Evolutionary conservation across 192 early-diverging fungal species (phyloP), one percentile per base, ranked within the genome.

Genomic region (Gamsiella multidivaricata): DNA sequence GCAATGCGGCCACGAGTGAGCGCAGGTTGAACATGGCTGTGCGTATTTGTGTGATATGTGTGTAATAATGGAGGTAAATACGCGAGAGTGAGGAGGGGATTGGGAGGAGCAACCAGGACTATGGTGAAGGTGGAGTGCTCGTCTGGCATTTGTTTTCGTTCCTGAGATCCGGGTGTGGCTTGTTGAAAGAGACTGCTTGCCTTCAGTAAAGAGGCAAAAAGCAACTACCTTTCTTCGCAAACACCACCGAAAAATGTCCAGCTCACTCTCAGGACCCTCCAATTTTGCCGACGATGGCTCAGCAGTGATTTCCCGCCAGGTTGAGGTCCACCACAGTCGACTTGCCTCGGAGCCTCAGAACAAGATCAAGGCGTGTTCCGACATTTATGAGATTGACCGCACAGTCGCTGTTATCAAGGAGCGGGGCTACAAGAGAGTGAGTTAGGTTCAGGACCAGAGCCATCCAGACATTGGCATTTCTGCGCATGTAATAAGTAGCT

Each of bases 241-340:
- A 42, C 9, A 29, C 41, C 39, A 14, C 17, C 31, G 18, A n/a
- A 33, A 34, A 37, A 80, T 75, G 65, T 63, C 69, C n/a, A 64
- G 53, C 39, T 69, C 73, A 34, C 81, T 88, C 43, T 69, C 62
- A 45, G 89, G 89, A 46, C 87, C 89, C 10, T 80, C 87, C 51
- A 81, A 79, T 15, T 90, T 92, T 70, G 84, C 86, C 26, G 86
- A 92, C 74, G 91, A 94, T 56, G 92, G 93, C 5, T 81, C 83
- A 47, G 57, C 85, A 0, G 89, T 90, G 20, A 90, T 93, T 22
- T 81, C 87, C 42, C 84, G 88, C 18, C 65, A 69, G 39, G 45
- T 89, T 18, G 84, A 82, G n/a, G 65, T 61, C 2, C 56, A 60
- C 37, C 72, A 75, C 50, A 32, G 53, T 26, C 80, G 39, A 45